Conservation (phyloP, 208 protist species). For the Endotrypanum monterogeii region DNA sequence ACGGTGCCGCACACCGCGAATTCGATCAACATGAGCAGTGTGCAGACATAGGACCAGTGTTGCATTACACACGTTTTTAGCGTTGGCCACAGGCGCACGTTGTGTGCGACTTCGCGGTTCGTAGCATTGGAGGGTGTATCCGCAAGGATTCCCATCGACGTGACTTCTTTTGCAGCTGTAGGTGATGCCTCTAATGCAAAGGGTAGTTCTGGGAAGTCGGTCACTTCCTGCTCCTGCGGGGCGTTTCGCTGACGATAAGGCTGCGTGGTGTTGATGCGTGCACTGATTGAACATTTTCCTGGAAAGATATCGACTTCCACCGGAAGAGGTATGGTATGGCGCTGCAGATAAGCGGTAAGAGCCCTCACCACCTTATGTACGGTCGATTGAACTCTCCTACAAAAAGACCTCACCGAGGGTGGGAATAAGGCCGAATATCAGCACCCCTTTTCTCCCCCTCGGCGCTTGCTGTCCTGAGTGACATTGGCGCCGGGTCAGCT, state of each 20-base stretch:
- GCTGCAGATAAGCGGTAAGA: not conserved
- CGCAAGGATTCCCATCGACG: not conserved
- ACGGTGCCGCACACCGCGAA: conserved; percentile 45
- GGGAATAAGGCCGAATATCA: not conserved
- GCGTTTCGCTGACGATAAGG: not conserved
- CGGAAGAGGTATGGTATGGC: not conserved
- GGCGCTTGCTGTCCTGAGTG: not conserved
- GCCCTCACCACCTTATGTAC: not conserved
- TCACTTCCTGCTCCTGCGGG: not conserved
- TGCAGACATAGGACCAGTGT: conserved; percentile 34
- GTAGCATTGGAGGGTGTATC: not conserved
- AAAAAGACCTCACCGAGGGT: not conserved
- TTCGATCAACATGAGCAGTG: conserved; percentile 39
- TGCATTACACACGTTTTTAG: conserved; percentile 24
- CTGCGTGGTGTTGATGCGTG: not conserved
- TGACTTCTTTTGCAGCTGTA: not conserved
- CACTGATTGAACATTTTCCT: not conserved
- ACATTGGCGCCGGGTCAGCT: not conserved
- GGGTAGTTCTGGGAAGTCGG: not conserved
- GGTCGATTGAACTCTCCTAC: not conserved
- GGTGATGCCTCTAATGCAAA: not conserved
- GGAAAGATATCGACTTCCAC: not conserved
- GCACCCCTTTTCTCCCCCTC: not conserved
- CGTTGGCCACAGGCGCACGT: not conserved
- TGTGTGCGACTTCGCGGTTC: not conserved